These are phyloP conservation scores for Apiospora koreana DNA, from an alignment of 2,329 filamentous ascomycete species.

Conservation along the genomic window DNA sequence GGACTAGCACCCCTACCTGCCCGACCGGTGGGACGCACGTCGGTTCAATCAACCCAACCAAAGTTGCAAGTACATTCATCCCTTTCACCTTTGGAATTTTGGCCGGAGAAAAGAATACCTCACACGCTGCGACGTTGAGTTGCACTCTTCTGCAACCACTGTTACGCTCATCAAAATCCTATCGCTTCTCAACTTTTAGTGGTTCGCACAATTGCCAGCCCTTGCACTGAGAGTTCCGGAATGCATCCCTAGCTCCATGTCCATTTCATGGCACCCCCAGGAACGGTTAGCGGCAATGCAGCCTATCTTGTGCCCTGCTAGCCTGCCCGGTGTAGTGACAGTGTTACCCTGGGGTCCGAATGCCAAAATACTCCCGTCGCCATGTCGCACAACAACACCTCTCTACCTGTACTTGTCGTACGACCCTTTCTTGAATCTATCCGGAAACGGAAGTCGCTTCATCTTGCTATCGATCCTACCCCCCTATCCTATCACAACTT, in stretches of 20 bases:
- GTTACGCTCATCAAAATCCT: neutral
- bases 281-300: neutral
- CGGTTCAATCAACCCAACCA: neutral
- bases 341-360: neutral
- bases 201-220: neutral
- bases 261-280: neutral
- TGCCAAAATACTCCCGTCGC: neutral
- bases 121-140: neutral
- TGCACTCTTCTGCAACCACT: neutral
- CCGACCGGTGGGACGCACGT: neutral
- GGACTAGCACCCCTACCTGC: neutral
- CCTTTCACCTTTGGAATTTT: too few relatives aligned
- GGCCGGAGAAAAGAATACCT: too few relatives aligned
- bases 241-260: neutral
- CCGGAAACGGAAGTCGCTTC: neutral
- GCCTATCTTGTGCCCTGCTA: neutral
- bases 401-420: neutral
- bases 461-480: neutral
- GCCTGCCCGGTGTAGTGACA: neutral
- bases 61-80: too few relatives aligned
- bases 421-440: neutral
- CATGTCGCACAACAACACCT: neutral
- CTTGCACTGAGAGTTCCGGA: neutral
- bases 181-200: neutral
- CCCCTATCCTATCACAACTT: neutral